Evolutionary conservation across 208 protist genomes (phyloP).

Genomic region (Endotrypanum monterogeii): DNA sequence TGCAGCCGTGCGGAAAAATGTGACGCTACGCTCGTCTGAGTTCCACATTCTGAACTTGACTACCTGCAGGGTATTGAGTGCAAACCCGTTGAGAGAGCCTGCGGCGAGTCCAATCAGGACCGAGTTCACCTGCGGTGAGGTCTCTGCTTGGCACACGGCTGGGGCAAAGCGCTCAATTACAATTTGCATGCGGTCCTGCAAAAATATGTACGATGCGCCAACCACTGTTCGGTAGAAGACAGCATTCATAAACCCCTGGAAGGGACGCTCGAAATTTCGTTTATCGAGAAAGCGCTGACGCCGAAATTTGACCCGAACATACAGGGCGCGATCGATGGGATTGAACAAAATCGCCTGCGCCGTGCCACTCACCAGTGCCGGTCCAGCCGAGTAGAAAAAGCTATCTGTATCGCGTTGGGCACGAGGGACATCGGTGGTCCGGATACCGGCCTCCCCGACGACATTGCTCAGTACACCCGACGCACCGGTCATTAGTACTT

Average conservation of each 20-base stretch:
- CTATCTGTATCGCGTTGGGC: constrained; percentile 23
- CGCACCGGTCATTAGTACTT: neutral
- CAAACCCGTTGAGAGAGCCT: constrained; percentile 76
- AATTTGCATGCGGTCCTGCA: constrained; percentile 80
- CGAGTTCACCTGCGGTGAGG: constrained; percentile 71
- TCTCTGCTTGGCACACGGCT: constrained; percentile 37
- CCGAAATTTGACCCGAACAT: constrained; percentile 83
- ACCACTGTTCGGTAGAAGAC: constrained; percentile 88
- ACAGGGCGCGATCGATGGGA: constrained; percentile 89
- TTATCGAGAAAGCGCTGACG: constrained; percentile 73
- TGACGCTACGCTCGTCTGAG: constrained; percentile 45
- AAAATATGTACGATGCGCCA: constrained; percentile 90
- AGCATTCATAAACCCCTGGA: constrained; percentile 91
- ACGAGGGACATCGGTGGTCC: neutral
- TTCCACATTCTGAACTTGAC: constrained; percentile 94
- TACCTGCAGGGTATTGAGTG: constrained; percentile 85
- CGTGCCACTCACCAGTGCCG: constrained; percentile 76
- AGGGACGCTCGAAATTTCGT: constrained; percentile 89
- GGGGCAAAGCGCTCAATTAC: constrained; percentile 63
- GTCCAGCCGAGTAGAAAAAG: constrained; percentile 60
- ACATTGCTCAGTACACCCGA: neutral
- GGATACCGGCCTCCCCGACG: neutral
- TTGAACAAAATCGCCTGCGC: constrained; percentile 91
- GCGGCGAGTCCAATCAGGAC: constrained; percentile 76
- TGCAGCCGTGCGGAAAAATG: constrained; percentile 58